Evolutionary conservation across 441 rosid species (phyloP), one percentile per base, ranked within the genome.

Genomic region (Euphorbia corollata): DNA sequence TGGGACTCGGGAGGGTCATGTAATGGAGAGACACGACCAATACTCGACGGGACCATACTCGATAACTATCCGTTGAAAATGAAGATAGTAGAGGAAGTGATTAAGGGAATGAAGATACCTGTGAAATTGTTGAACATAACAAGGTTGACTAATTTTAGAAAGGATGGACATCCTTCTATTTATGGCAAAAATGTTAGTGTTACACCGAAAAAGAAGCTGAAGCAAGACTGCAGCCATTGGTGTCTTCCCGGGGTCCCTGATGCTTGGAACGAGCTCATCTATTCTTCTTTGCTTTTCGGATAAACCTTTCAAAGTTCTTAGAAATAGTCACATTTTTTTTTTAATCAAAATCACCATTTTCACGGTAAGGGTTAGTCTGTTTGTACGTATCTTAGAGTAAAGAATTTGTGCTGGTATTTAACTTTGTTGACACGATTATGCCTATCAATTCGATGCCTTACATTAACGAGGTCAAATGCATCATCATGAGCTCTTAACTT

Each of bases 181-280:
- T 93, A 78, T 39, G 90, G 98, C 38, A 91, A 86, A 85, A 84
- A 65, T 61, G 39, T 55, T 11, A 72, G 61, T 0, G 75, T 18
- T 50, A 16, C 73, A 4, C 83, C 83, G 67, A 82, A 70, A 70
- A 75, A 77, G 27, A 76, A 36, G 41, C 41, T 87, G 0, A 65
- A 65, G 61, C 94, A 93, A 69, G 97, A 93, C 74, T 93, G 98
- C 78, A 93, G 98, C 78, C 98, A 93, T 68, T 93, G 98, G 98
- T 93, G 97, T 76, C 81, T 93, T 67, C 98, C 96, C 0, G 97
- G 98, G 43, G 88, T 93, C 39, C 98, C 97, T 2, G 98, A 93
- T 74, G 83, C 87, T 24, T 90, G 97, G 95, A 93, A 93, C 77
- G 92, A 93, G 80, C 89, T 93, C 22, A 86, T 90, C 24, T 88